A percentile compares a stretch with the other conserved stretches of the same genome.
Conservation (phyloP, 169 alveolate genomes). For the Sarcocystis neurona region DNA sequence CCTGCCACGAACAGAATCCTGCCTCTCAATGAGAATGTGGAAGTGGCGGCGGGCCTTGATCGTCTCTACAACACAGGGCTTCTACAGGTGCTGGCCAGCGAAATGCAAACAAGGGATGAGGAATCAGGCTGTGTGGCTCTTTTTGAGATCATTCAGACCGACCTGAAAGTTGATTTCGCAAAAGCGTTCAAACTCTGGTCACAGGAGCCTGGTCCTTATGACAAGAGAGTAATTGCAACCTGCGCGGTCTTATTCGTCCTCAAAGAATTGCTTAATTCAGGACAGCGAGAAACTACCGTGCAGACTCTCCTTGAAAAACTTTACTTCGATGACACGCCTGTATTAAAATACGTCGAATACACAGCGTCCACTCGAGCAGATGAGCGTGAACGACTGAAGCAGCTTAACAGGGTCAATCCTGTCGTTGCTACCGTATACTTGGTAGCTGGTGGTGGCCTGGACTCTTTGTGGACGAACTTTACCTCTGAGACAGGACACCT, state of each 20-base stretch:
- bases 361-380: neutral
- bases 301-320: neutral
- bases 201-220: too few relatives aligned
- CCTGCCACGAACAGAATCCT: too few relatives aligned
- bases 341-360: neutral
- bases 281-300: conserved; percentile 3
- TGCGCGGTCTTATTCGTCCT: neutral
- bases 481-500: neutral
- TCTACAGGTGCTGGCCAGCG: too few relatives aligned
- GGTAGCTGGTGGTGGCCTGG: conserved; percentile 24
- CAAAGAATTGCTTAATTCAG: neutral
- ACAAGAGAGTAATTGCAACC: too few relatives aligned
- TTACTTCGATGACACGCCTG: conserved; percentile 8
- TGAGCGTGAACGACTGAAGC: conserved; percentile 3
- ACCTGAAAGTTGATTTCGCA: too few relatives aligned
- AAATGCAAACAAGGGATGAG: too few relatives aligned
- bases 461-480: neutral
- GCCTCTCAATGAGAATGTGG: too few relatives aligned
- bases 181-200: too few relatives aligned
- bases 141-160: too few relatives aligned
- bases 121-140: too few relatives aligned
- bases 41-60: too few relatives aligned
- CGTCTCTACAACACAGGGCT: too few relatives aligned
- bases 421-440: neutral
- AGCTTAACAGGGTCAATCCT: neutral